Conservation (phyloP, 1,284 basidiomycete genomes). For the Meira nashicola region DNA sequence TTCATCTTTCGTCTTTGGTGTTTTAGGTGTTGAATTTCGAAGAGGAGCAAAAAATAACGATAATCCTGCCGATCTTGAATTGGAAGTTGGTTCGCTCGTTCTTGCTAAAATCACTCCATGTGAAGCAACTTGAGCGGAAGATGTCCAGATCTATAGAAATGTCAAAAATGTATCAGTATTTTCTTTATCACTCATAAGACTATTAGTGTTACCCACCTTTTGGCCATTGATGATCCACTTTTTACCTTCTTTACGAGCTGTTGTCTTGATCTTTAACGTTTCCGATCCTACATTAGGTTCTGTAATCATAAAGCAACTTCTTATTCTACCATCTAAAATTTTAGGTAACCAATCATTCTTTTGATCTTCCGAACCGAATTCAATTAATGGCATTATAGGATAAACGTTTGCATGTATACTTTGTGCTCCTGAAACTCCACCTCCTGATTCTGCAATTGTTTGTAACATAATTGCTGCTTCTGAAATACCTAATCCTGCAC, state of each 20-base stretch:
- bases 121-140: conserved; percentile 47
- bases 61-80: conserved; percentile 42
- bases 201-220: conserved; percentile 18
- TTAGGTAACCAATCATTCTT: conserved; percentile 48
- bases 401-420: conserved; percentile 41
- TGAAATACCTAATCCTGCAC: conserved; percentile 51
- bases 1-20: conserved; percentile 13
- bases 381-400: conserved; percentile 34
- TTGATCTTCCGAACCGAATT: conserved; percentile 35
- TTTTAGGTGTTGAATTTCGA: conserved; percentile 17
- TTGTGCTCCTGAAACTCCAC: conserved; percentile 27
- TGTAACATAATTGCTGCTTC: conserved; percentile 55
- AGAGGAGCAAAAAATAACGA: conserved; percentile 35
- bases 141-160: conserved; percentile 39
- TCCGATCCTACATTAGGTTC: conserved; percentile 52
- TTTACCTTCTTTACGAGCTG: conserved; percentile 29
- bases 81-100: conserved; percentile 40
- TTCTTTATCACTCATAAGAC: neutral
- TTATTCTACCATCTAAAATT: conserved; percentile 51
- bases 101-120: conserved; percentile 52
- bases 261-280: conserved; percentile 49
- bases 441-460: conserved; percentile 54
- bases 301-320: conserved; percentile 54
- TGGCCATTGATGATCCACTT: conserved; percentile 47
- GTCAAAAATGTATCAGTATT: neutral